Conservation (phyloP, 352 stramenopile species). For the Poterioochromonas sp. region DNA sequence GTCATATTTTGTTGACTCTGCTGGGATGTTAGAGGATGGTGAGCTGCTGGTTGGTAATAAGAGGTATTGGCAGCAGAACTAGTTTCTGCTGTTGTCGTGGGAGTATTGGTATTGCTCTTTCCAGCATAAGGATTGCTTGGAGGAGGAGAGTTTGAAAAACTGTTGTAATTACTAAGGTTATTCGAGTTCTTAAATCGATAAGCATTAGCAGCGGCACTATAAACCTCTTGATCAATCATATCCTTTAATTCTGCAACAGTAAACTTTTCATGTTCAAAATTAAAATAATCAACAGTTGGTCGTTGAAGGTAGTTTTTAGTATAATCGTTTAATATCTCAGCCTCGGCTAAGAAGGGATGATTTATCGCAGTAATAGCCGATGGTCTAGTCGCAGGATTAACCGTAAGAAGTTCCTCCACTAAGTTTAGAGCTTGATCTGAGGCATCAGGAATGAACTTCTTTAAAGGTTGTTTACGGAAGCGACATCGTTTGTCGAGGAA, state of each 20-base stretch:
- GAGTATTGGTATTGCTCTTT: neutral
- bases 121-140: neutral
- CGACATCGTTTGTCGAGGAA: conserved; percentile 37
- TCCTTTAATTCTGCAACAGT: neutral
- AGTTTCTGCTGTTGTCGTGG: neutral
- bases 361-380: conserved; percentile 76
- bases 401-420: conserved; percentile 76
- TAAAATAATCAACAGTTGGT: conserved; percentile 4
- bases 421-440: conserved; percentile 66
- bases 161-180: neutral
- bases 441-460: conserved; percentile 58
- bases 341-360: neutral
- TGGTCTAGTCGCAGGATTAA: conserved; percentile 83
- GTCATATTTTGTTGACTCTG: neutral
- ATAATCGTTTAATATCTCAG: conserved; percentile 18
- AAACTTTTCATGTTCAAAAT: conserved; percentile 21
- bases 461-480: conserved; percentile 37
- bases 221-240: conserved; percentile 20
- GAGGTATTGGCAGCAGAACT: neutral
- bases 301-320: neutral
- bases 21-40: neutral
- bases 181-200: no score
- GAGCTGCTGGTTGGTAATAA: neutral
- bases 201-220: neutral
- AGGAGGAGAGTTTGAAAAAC: neutral